A percentile compares a stretch with the other conserved stretches of the same genome.
Conservation (phyloP, 495 filamentous ascomycete species). For the Usnea hakonensis region DNA sequence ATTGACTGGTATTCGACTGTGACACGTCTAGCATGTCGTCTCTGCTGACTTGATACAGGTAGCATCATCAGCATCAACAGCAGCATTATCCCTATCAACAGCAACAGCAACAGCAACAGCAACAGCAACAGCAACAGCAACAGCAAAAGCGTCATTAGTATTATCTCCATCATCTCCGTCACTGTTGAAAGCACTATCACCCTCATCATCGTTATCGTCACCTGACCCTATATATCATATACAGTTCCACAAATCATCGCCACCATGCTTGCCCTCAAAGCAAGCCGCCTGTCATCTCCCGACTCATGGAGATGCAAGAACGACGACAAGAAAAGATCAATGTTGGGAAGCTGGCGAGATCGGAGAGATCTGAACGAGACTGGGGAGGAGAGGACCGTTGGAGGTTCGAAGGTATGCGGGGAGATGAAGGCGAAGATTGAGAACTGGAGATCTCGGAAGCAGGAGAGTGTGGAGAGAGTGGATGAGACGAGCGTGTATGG, state of each 20-base stretch:
- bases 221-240: not conserved
- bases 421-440: not conserved
- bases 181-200: too few relatives aligned
- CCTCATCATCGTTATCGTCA: not conserved
- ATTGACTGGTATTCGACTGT: too few relatives aligned
- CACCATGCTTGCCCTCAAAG: not conserved
- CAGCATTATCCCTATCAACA: too few relatives aligned
- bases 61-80: too few relatives aligned
- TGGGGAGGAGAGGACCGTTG: too few relatives aligned
- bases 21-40: too few relatives aligned
- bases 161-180: too few relatives aligned
- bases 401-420: too few relatives aligned
- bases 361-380: not conserved
- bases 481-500: not conserved
- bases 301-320: not conserved
- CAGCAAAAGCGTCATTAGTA: too few relatives aligned
- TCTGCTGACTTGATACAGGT: too few relatives aligned
- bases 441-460: not conserved
- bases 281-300: not conserved
- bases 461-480: not conserved
- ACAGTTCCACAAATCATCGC: not conserved
- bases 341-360: not conserved
- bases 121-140: too few relatives aligned
- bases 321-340: not conserved
- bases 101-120: too few relatives aligned